These are phyloP conservation scores for Fagus sylvatica DNA, from an alignment of 306 rosid genomes.

Conservation along the genomic window DNA sequence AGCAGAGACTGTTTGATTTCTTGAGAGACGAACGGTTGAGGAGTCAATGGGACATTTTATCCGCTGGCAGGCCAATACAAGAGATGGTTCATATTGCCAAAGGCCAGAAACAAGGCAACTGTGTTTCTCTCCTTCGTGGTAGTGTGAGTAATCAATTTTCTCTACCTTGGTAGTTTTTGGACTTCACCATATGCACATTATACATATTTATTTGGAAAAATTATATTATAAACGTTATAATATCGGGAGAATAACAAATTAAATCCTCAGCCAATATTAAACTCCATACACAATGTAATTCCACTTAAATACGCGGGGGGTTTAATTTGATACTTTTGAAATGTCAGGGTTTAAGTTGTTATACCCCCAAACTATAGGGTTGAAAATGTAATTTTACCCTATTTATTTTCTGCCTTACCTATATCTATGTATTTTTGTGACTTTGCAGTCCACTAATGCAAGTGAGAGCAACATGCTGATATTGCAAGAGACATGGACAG, in stretches of 20 bases:
- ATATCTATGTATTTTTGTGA: neutral
- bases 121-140: conserved; percentile 67
- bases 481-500: conserved; percentile 80
- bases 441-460: conserved; percentile 41
- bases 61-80: conserved; percentile 49
- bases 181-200: neutral
- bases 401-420: neutral
- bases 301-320: too few species aligned
- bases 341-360: too few species aligned
- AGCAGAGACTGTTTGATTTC: conserved; percentile 58
- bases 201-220: too few species aligned
- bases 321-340: too few species aligned
- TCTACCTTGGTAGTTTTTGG: neutral
- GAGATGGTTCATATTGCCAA: conserved; percentile 61
- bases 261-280: too few species aligned
- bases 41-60: conserved; percentile 71
- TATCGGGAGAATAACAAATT: too few species aligned
- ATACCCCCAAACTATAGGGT: too few species aligned
- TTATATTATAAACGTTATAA: too few species aligned
- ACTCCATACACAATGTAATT: too few species aligned
- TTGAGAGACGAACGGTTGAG: conserved; percentile 53
- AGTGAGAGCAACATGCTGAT: conserved; percentile 52
- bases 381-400: too few species aligned
- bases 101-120: conserved; percentile 58
- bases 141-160: conserved; percentile 40